phyloP scores from a whole-genome alignment of 2,329 filamentous ascomycete species.

The Fusarium humuli region DNA sequence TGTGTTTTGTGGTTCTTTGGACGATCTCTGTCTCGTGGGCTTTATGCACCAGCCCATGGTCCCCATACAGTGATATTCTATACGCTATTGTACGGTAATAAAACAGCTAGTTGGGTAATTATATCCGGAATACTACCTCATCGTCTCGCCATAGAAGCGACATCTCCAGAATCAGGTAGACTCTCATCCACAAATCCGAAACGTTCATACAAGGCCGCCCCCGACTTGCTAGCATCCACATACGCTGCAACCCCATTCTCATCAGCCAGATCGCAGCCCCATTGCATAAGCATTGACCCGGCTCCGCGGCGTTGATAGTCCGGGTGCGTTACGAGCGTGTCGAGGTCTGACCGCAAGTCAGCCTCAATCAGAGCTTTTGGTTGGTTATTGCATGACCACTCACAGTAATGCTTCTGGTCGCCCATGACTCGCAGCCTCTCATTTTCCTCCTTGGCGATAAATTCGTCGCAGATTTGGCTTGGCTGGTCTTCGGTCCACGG shows the following conservation, averaged over 20 bases:
- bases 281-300: conserved; percentile 42
- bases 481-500: conserved; percentile 33
- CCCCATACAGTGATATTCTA: neutral
- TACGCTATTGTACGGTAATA: neutral
- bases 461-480: conserved; percentile 23
- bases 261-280: conserved; percentile 44
- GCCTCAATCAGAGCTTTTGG: neutral
- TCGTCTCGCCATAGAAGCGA: conserved; percentile 32
- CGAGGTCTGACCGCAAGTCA: conserved; percentile 34
- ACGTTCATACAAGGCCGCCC: conserved; percentile 23
- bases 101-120: neutral
- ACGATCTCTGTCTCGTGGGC: neutral
- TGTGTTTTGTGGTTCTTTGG: neutral
- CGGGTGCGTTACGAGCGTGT: conserved; percentile 44
- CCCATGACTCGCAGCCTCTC: conserved; percentile 35
- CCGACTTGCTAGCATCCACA: conserved; percentile 41
- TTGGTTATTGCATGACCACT: neutral
- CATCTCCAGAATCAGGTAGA: conserved; percentile 16
- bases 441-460: conserved; percentile 27
- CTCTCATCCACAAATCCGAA: conserved; percentile 37
- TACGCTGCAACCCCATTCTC: conserved; percentile 36
- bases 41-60: neutral
- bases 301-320: conserved; percentile 45
- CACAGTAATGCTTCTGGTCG: conserved; percentile 32
- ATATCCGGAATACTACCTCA: neutral